Percentiles rank a stretch among this genome's conserved stretches.
Evolutionary conservation across 1,284 basidiomycete species (phyloP).

Genomic region (Trametes sp.): DNA sequence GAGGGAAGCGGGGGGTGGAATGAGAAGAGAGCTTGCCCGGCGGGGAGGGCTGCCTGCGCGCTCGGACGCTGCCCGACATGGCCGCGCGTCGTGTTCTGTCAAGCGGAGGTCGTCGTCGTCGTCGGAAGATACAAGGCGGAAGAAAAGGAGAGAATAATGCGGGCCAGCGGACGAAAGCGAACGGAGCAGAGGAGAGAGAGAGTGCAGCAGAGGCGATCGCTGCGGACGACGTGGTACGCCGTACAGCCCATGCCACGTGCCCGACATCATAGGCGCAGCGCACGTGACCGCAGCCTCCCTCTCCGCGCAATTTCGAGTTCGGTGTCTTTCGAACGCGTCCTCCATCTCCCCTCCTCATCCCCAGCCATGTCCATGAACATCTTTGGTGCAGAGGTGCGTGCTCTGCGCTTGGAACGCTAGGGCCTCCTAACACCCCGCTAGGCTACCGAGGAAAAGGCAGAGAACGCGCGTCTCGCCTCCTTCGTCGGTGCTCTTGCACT

Average conservation of each 20-base stretch:
- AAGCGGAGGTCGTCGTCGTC: neutral
- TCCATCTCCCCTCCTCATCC: neutral
- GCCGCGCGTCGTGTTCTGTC: conserved; percentile 2
- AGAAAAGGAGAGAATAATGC: conserved; percentile 20
- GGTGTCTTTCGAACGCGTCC: conserved; percentile 5
- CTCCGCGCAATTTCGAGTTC: conserved; percentile 18
- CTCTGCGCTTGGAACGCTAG: neutral
- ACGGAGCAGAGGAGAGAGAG: conserved; percentile 11
- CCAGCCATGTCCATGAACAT: conserved; percentile 53
- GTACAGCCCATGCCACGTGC: conserved; percentile 15
- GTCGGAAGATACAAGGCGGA: neutral
- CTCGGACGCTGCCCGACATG: conserved; percentile 52
- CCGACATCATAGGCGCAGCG: conserved; percentile 4
- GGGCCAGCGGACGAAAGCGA: conserved; percentile 15
- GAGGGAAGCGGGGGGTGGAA: conserved; percentile 62
- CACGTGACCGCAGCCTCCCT: conserved; percentile 25
- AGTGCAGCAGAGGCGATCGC: conserved; percentile 2
- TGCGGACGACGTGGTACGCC: conserved; percentile 21
- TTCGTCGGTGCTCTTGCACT: conserved; percentile 98
- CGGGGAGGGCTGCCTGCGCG: conserved; percentile 71
- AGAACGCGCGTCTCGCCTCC: conserved; percentile 97
- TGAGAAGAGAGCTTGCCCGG: conserved; percentile 52
- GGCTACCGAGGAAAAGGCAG: conserved; percentile 98
- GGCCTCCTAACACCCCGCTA: conserved; percentile 41
- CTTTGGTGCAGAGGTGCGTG: conserved; percentile 51